Conservation (phyloP, 176 grass and related monocot species). For the Oryza meridionalis region DNA sequence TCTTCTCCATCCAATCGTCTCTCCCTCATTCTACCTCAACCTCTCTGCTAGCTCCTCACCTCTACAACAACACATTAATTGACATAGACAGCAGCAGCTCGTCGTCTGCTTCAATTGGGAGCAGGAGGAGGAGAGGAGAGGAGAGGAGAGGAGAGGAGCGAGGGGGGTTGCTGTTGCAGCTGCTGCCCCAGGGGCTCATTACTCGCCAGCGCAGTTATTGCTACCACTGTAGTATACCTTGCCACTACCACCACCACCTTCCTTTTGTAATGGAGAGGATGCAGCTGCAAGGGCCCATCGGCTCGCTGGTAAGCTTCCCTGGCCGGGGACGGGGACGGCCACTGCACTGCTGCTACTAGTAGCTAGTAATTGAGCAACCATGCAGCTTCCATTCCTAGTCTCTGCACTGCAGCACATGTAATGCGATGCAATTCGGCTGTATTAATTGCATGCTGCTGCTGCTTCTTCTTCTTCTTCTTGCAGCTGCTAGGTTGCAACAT, state of each 20-base stretch:
- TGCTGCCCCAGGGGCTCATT: slow-evolving; percentile 38
- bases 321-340: background rate
- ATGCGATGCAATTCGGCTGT: background rate
- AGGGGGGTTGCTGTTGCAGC: background rate
- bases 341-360: background rate
- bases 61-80: slow-evolving; percentile 16
- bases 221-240: slow-evolving; percentile 30
- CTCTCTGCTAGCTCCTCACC: background rate
- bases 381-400: slow-evolving; percentile 44
- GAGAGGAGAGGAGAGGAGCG: background rate
- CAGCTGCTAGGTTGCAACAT: background rate
- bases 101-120: slow-evolving; percentile 21
- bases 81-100: background rate
- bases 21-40: background rate
- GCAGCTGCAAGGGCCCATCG: slow-evolving; percentile 78
- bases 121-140: slow-evolving; percentile 1
- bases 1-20: slow-evolving; percentile 16
- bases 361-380: slow-evolving; percentile 18
- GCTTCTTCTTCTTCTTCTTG: background rate
- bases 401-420: background rate
- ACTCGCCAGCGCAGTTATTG: slow-evolving; percentile 49
- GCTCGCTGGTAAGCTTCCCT: slow-evolving; percentile 54
- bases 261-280: slow-evolving; percentile 60
- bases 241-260: background rate
- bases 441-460: background rate